Base-by-base conservation (phyloP, 2,329 filamentous ascomycete species). In the Cladosporium austrohemisphaericum region DNA sequence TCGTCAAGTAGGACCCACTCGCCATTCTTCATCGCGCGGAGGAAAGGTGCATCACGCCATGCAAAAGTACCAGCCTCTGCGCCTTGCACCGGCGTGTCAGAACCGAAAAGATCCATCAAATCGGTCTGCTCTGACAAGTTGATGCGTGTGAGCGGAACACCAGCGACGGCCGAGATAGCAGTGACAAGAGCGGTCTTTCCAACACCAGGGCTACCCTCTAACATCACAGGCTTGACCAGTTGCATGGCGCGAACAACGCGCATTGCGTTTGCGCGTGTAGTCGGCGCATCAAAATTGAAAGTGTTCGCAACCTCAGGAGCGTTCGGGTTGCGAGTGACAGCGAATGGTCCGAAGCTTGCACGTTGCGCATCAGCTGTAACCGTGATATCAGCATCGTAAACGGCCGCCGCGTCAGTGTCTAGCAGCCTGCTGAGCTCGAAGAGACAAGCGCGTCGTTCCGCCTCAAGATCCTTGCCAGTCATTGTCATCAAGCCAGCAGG, bases 121-220 rank as follows among this genome's bases (percentile, higher is more conserved):
- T 98, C 93, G 0, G 94, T 98, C 70, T 98, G 93, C 60, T 98
- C 93, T 0, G 93, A 97, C 52, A 99, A 75, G 63, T 99, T 99
- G 69, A 99, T 96, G 60, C 93, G 81, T 1, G 90, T 95, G 55
- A 99, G 71, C 6, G 87, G 85, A 54, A 85, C 85, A 4, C 91
- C 89, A 55, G 88, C 86, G 3, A 85, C 83, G 57, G 80, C 79
- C 1, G 94, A 87, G 37, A 98, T 75, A 1, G 93, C 91, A 37
- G 86, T 85, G 18, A 99, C 83, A 11, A 99, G 77, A 1, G 92
- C 95, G 0, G 93, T 99, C 73, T 98, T 99, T 49, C 93, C 93
- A 18, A 99, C 93, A 65, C 93, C 93, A n/a, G 93, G 93, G 59
- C 88, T 96, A 28, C 94, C 93, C 71, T 99, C 93, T 2, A 99